Evolutionary conservation across 2,329 filamentous ascomycete genomes (phyloP).

Genomic region (Penicillium sclerotiorum): DNA sequence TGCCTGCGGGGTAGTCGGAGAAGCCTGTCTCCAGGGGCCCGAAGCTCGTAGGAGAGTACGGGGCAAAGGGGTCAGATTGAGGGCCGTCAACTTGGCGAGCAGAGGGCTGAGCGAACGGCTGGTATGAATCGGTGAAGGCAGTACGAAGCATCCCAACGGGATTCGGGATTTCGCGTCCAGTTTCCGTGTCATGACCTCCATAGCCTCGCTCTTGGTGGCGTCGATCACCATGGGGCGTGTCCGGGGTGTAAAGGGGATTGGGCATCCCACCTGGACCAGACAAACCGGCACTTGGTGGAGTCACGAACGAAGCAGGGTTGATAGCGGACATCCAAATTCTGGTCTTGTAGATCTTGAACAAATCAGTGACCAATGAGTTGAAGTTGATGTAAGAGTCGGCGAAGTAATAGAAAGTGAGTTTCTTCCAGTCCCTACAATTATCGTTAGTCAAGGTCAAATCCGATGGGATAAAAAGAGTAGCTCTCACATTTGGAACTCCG

Average conservation of each 20-base stretch:
- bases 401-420: conserved; percentile 98
- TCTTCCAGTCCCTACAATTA: conserved; percentile 85
- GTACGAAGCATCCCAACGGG: conserved; percentile 35
- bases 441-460: not conserved
- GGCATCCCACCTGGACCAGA: conserved; percentile 69
- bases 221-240: conserved; percentile 39
- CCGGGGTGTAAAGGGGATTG: conserved; percentile 60
- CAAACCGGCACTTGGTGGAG: conserved; percentile 67
- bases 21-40: conserved; percentile 43
- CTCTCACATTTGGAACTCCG: conserved; percentile 95
- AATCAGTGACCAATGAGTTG: conserved; percentile 92
- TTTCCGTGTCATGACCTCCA: conserved; percentile 35
- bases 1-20: conserved; percentile 33
- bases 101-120: conserved; percentile 35
- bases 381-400: conserved; percentile 99
- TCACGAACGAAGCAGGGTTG: conserved; percentile 93
- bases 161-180: conserved; percentile 31
- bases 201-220: conserved; percentile 45
- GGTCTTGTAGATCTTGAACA: conserved; percentile 99
- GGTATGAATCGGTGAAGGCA: conserved; percentile 42
- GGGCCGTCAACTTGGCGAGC: conserved; percentile 36
- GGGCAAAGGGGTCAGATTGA: conserved; percentile 40
- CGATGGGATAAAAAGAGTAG: not conserved
- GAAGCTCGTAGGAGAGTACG: conserved; percentile 35
- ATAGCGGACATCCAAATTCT: conserved; percentile 99